Evolutionary conservation across 257 asterid genomes (phyloP), one percentile per base, ranked within the genome.

Genomic region (Penstemon eatonii): DNA sequence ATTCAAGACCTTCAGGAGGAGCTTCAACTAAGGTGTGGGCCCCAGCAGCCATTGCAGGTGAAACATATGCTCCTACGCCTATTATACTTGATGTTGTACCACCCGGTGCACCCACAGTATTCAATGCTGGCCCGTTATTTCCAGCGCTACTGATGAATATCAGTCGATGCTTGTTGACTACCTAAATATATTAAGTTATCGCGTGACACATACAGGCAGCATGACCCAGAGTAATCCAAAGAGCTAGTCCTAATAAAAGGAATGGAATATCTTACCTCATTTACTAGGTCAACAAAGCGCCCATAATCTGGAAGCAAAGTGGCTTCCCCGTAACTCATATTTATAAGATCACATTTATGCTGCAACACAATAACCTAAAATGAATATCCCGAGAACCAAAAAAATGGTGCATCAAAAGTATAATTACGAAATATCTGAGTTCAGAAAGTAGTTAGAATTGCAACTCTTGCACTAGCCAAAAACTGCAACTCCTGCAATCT

Each of bases 21-120:
- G 97, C 86, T 78, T 93, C 96, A 72, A 90, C 96, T 63, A 91
- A 81, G 82, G 83, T 74, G 87, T 90, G 99, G 60, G 97, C 82
- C 63, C 97, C 97, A 10, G 89, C 95, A 82, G 99, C 99, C 99
- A 93, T 93, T 76, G 89, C 86, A 81, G 95, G 99, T 53, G 99
- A 93, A 57, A 93, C 95, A 81, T 93, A 93, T 56, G 99, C 99
- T 59, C 99, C 99, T 75, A 93, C 88, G 75, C 99, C 99, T 71
- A 93, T 90, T 60, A 93, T 89, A 80, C 99, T 90, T 46, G 97
- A 90, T 59, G 97, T 84, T 56, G 99, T 93, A 66, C 99, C 99
- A 75, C 99, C 99, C 8, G 99, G 99, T 66, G 99, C 92, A 75
- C 99, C 97, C 58, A 93, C 96, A 49, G 99, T 93, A 81, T 75